These are phyloP conservation scores for Hordeum vulgare DNA, from an alignment of 176 grass and related monocot species.

Conservation along the genomic window DNA sequence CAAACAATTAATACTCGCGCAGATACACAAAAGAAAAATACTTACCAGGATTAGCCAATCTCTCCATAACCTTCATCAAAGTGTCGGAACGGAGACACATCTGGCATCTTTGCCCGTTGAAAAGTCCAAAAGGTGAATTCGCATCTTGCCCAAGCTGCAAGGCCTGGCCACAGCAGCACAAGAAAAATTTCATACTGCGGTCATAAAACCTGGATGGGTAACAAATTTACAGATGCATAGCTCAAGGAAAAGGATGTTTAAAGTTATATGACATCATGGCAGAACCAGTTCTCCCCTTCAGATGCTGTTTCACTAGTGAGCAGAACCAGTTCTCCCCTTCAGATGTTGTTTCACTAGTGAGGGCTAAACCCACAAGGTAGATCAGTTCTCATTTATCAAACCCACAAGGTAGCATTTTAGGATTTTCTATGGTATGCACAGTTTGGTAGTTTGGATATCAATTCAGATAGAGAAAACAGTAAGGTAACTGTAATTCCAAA, in stretches of 20 bases:
- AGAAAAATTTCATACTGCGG: background rate
- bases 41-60: slow-evolving; percentile 88
- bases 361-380: no score
- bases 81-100: slow-evolving; percentile 97
- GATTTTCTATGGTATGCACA: background rate
- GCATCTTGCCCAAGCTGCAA: slow-evolving; percentile 91
- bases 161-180: slow-evolving; percentile 38
- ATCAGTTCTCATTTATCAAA: no score
- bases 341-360: no score
- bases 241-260: background rate
- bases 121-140: slow-evolving; percentile 61
- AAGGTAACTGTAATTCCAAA: background rate
- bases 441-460: background rate
- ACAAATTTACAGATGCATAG: background rate
- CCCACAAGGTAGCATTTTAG: background rate
- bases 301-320: background rate
- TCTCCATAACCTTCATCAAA: slow-evolving; percentile 94
- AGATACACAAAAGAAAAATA: background rate
- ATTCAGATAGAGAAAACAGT: background rate
- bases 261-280: background rate
- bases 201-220: background rate
- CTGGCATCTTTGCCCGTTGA: slow-evolving; percentile 89
- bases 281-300: background rate
- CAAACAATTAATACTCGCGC: background rate
- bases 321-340: no score